phyloP scores from a whole-genome alignment of 2,329 filamentous ascomycete genomes.

The Metarhizium album region DNA sequence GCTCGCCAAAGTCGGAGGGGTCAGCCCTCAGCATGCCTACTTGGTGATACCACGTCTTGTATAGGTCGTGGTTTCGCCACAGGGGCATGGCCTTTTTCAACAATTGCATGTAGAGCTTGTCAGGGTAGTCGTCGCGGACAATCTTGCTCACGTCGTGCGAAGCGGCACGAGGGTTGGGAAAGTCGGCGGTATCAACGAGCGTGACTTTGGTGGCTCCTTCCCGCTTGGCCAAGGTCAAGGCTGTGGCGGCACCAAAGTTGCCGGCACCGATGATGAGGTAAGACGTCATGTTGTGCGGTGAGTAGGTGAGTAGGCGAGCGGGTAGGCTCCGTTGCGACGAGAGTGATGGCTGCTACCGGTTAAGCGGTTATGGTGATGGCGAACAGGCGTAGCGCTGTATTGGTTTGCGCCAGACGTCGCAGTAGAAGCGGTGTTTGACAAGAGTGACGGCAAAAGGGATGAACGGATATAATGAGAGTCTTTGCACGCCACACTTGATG shows the following conservation, averaged over 20 bases:
- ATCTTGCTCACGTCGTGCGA: constrained; percentile 38
- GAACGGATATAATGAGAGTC: not conserved
- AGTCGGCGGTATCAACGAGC: constrained; percentile 25
- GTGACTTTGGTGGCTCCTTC: constrained; percentile 19
- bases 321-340: not conserved
- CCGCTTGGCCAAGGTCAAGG: constrained; percentile 22
- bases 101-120: constrained; percentile 29
- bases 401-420: not conserved
- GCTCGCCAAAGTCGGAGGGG: constrained; percentile 29
- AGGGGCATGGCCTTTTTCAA: constrained; percentile 28
- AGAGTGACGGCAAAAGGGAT: not conserved
- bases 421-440: not conserved
- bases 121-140: constrained; percentile 30
- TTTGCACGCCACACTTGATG: not conserved
- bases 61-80: constrained; percentile 36
- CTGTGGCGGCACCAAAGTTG: constrained; percentile 34
- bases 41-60: constrained; percentile 42
- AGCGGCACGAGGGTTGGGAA: constrained; percentile 28
- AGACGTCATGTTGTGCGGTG: constrained; percentile 7
- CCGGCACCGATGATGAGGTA: constrained; percentile 31
- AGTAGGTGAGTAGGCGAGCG: too few relatives aligned
- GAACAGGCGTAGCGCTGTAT: not conserved
- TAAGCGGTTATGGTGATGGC: not conserved
- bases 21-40: constrained; percentile 42
- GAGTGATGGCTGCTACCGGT: not conserved